Percentiles rank a stretch among this genome's conserved stretches.
These are phyloP conservation scores for Aspergillus ruber DNA, from an alignment of 2,329 filamentous ascomycete species.

Conservation along the genomic window DNA sequence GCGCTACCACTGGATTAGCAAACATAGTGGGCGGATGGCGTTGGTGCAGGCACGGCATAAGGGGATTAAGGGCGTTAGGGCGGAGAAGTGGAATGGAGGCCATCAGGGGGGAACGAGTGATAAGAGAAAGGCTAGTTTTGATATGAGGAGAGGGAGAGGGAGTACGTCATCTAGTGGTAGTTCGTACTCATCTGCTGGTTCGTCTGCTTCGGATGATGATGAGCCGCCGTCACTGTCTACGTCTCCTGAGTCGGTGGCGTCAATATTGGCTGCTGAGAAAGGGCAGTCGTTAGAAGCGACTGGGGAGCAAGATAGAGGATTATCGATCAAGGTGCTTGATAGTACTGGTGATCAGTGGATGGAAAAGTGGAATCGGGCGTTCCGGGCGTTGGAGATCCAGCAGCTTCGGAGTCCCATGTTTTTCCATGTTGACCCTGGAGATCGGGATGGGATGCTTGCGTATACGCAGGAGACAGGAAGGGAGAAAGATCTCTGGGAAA, in stretches of 20 bases:
- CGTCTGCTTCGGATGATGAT: neutral
- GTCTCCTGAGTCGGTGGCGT: neutral
- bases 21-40: slow-evolving; percentile 54
- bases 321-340: slow-evolving; percentile 55
- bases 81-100: slow-evolving; percentile 17
- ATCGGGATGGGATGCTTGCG: slow-evolving; percentile 66
- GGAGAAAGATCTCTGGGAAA: slow-evolving; percentile 61
- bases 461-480: slow-evolving; percentile 58
- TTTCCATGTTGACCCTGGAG: slow-evolving; percentile 71
- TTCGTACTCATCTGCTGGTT: neutral
- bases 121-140: too few species aligned
- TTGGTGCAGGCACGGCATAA: slow-evolving; percentile 32
- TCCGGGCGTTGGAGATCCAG: slow-evolving; percentile 61
- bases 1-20: slow-evolving; percentile 71
- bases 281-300: neutral
- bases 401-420: slow-evolving; percentile 75
- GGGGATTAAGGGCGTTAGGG: slow-evolving; percentile 23
- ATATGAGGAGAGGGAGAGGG: neutral
- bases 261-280: neutral
- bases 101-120: neutral
- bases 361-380: slow-evolving; percentile 63
- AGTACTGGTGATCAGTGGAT: slow-evolving; percentile 60
- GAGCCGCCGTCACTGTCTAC: neutral
- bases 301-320: neutral
- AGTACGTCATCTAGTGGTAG: neutral